Conservation (phyloP, 164 flowering plant genomes). For the Aristolochia californica region DNA sequence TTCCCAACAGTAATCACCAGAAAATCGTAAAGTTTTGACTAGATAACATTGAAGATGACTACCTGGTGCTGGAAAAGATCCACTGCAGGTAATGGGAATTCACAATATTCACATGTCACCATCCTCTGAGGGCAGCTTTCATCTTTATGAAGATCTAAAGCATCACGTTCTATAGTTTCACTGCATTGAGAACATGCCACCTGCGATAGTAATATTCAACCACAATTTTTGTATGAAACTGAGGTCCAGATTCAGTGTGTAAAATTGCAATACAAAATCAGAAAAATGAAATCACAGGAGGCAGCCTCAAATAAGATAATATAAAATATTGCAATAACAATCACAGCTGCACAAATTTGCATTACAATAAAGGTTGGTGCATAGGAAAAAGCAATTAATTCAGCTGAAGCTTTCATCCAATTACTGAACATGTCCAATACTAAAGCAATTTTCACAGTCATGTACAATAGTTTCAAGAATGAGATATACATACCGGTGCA, state of each 20-base stretch:
- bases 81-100: conserved; percentile 87
- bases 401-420: no score
- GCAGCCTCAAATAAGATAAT: no score
- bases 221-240: no score
- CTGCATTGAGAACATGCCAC: conserved; percentile 83
- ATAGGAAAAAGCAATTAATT: no score
- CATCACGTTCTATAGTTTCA: conserved; percentile 70
- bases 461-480: no score
- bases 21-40: not conserved
- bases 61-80: conserved; percentile 94
- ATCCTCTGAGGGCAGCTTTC: conserved; percentile 89
- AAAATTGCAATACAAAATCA: no score
- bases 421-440: not conserved
- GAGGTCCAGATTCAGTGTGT: no score
- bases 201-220: conserved; percentile 22
- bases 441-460: no score
- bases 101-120: conserved; percentile 87
- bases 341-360: no score
- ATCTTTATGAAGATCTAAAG: conserved; percentile 64
- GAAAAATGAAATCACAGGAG: no score
- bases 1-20: not conserved
- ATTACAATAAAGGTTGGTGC: no score
- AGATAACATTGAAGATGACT: conserved; percentile 2
- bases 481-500: conserved; percentile 59
- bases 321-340: no score